A percentile compares a stretch with the other conserved stretches of the same genome.
Conservation (phyloP, 2,329 filamentous ascomycete species). For the Hymenoscyphus salicellus region DNA sequence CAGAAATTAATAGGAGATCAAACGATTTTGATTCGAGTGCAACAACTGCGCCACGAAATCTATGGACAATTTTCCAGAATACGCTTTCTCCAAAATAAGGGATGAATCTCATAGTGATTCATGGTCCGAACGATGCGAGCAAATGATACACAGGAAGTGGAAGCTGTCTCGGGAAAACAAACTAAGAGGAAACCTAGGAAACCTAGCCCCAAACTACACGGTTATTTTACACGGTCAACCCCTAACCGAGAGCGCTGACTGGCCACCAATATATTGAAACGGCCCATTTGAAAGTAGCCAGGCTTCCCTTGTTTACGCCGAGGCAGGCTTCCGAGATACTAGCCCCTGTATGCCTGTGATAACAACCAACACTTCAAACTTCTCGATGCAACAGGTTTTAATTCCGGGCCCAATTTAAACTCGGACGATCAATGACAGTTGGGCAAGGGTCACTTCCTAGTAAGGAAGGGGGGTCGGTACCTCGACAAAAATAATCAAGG, state of each 20-base stretch:
- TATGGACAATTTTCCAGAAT: not conserved
- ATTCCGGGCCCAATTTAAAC: slow-evolving; percentile 1
- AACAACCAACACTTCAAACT: slow-evolving; percentile 4
- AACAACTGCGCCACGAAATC: not conserved
- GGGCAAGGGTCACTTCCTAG: not conserved
- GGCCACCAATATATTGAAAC: slow-evolving; percentile 2
- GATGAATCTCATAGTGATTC: not conserved
- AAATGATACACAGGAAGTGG: not conserved
- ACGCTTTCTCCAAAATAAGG: not conserved
- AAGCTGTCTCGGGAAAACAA: not conserved
- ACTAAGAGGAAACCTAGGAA: not conserved
- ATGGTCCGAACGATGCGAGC: not conserved
- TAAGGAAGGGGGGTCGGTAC: not conserved
- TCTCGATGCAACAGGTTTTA: not conserved
- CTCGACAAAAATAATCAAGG: not conserved
- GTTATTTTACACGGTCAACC: not conserved
- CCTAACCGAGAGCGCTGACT: not conserved
- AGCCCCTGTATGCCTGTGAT: not conserved
- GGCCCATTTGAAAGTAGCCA: not conserved
- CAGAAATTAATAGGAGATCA: not conserved
- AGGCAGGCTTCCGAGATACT: not conserved
- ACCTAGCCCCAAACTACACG: slow-evolving; percentile 1
- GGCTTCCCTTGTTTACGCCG: not conserved
- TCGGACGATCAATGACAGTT: slow-evolving; percentile 1
- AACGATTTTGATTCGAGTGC: not conserved